These are phyloP conservation scores for Blepharisma japonicum DNA, from an alignment of 73 alveolate genomes.

Conservation along the genomic window DNA sequence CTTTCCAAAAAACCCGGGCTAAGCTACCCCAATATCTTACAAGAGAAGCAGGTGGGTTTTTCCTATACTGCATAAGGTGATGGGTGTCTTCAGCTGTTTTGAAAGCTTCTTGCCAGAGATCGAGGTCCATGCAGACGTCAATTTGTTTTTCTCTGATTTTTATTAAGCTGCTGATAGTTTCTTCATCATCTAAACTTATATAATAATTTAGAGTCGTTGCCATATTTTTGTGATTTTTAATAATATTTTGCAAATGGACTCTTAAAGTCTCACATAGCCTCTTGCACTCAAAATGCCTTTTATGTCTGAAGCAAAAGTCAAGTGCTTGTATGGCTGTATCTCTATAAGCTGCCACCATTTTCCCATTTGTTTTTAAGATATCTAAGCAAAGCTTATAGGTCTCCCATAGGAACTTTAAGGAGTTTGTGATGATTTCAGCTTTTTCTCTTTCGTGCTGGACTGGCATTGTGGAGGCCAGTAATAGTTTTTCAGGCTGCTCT, in stretches of 20 bases:
- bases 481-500: conserved; percentile 18
- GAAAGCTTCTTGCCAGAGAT: conserved; percentile 25
- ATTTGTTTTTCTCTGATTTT: conserved; percentile 18
- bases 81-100: conserved; percentile 22
- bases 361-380: conserved; percentile 12
- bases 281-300: conserved; percentile 10
- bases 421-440: background rate
- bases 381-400: conserved; percentile 19
- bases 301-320: background rate
- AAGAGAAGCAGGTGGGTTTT: conserved; percentile 3
- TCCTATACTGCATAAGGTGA: background rate
- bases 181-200: background rate
- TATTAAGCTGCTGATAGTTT: background rate
- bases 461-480: background rate
- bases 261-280: background rate
- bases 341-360: conserved; percentile 9
- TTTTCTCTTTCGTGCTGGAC: background rate
- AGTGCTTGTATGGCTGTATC: conserved; percentile 17
- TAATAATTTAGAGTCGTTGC: background rate
- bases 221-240: background rate
- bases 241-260: conserved; percentile 1
- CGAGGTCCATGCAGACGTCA: conserved; percentile 23
- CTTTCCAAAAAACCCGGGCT: conserved; percentile 17
- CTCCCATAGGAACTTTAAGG: conserved; percentile 17
- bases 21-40: conserved; percentile 14